Conservation (phyloP, 345 rosid genomes). For the Syzygium jambos region DNA sequence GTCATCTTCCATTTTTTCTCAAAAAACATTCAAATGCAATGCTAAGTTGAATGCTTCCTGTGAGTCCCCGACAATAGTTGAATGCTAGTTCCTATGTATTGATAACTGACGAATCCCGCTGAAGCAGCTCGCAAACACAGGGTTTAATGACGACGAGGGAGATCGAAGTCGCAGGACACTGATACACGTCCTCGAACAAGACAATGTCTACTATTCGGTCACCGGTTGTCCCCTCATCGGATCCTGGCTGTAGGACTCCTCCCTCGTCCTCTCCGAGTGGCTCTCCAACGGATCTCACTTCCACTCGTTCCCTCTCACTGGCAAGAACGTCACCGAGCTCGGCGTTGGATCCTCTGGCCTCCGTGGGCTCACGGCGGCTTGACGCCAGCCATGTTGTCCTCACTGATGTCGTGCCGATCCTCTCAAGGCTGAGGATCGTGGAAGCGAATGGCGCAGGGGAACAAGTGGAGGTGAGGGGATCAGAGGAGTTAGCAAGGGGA, state of each 20-base stretch:
- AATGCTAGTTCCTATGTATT: neutral
- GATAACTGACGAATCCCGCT: neutral
- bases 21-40: no score
- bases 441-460: no score
- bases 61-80: no score
- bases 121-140: neutral
- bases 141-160: neutral
- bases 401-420: no score
- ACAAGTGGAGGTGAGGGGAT: no score
- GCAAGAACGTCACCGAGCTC: neutral
- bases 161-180: rapidly evolving
- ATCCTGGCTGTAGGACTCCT: rapidly evolving
- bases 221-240: neutral
- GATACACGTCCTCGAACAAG: no score
- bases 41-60: no score
- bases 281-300: neutral
- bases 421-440: no score
- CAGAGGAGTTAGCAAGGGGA: no score
- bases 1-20: no score
- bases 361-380: no score
- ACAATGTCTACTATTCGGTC: rapidly evolving
- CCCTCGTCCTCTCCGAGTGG: neutral
- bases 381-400: no score
- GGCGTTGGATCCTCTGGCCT: neutral
- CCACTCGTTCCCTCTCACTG: rapidly evolving